Evolutionary conservation across 148 eudicot species (phyloP).

Genomic region (Amaranthus palmeri): DNA sequence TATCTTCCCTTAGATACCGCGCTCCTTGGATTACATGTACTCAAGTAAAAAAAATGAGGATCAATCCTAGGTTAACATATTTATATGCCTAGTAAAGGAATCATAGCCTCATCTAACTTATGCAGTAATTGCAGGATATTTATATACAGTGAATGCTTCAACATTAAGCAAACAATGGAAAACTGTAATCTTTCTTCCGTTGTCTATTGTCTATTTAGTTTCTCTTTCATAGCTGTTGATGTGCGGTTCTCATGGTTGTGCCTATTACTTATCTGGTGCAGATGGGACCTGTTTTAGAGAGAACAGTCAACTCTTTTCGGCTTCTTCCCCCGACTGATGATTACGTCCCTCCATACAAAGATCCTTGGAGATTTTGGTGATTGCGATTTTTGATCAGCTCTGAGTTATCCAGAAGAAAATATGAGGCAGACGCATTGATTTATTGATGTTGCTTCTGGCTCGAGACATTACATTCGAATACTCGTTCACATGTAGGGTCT

Average conservation of each 20-base stretch:
- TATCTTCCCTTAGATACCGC: not conserved
- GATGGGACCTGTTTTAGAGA: constrained; percentile 80
- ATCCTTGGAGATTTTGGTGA: constrained; percentile 97
- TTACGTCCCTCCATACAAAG: constrained; percentile 78
- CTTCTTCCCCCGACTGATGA: constrained; percentile 71
- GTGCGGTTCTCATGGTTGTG: not conserved
- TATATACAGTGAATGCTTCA: constrained; percentile 88
- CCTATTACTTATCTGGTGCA: constrained; percentile 25
- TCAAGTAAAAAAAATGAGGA: not conserved
- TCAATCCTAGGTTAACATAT: not conserved
- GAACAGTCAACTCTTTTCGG: constrained; percentile 63
- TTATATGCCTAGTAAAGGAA: not conserved
- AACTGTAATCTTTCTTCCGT: constrained; percentile 36
- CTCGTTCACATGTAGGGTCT: not conserved
- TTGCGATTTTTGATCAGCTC: not conserved
- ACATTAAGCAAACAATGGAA: constrained; percentile 90
- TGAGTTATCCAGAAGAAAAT: not conserved
- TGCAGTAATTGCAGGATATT: constrained; percentile 51
- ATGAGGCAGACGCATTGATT: not conserved
- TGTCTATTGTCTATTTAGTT: not conserved
- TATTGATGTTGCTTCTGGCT: not conserved
- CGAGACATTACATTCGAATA: not conserved
- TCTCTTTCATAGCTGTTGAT: not conserved
- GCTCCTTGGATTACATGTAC: too few relatives aligned
- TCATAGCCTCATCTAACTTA: constrained; percentile 7